These are phyloP conservation scores for Euphrasia arctica DNA, from an alignment of 305 asterid species.

Conservation along the genomic window DNA sequence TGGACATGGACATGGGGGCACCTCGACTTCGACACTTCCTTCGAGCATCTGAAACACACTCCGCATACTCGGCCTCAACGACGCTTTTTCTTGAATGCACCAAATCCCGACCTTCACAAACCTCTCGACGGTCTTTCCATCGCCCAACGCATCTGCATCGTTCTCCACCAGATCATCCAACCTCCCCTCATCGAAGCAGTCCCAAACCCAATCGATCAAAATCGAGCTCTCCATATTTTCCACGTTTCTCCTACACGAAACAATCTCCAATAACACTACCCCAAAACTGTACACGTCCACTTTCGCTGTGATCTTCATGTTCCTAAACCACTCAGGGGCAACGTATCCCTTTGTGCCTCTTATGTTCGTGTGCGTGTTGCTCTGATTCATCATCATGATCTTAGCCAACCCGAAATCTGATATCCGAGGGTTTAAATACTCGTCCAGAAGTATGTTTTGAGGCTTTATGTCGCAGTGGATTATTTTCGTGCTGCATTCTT, in stretches of 20 bases:
- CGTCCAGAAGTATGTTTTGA: background rate
- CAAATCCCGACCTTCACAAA: background rate
- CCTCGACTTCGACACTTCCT: background rate
- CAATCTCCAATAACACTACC: background rate
- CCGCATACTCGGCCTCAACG: background rate
- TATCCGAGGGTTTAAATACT: background rate
- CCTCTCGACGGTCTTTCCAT: background rate
- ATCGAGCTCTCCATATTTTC: background rate
- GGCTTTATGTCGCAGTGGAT: conserved; percentile 1
- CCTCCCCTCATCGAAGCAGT: background rate
- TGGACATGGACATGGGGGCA: background rate
- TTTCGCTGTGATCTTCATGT: background rate
- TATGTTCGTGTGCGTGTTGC: background rate
- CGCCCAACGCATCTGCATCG: background rate
- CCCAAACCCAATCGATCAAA: background rate
- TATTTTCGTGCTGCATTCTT: conserved; percentile 1
- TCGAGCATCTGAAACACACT: background rate
- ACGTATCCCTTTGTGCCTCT: conserved; percentile 2
- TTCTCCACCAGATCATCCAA: background rate
- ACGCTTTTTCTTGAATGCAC: background rate
- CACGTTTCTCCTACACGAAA: background rate
- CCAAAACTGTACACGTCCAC: background rate
- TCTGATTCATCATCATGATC: background rate
- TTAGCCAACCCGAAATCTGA: background rate
- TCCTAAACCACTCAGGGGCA: conserved; percentile 1